Percentiles rank a stretch among this genome's conserved stretches.
Evolutionary conservation across 495 filamentous ascomycete genomes (phyloP).

Genomic region (Hypomontagnella submonticulosa): DNA sequence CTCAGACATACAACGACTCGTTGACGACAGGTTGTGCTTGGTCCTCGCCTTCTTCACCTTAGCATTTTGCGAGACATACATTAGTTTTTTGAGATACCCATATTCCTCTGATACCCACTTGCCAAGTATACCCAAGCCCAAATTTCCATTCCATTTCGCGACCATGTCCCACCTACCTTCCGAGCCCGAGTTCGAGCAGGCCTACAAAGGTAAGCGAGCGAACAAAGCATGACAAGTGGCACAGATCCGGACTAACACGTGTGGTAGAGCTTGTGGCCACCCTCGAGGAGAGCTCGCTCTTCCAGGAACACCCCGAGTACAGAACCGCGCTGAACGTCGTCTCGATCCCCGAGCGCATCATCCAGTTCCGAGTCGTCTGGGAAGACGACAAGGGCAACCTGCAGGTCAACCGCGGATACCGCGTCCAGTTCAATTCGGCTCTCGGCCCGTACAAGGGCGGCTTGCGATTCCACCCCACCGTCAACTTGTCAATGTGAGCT

Average conservation of each 20-base stretch:
- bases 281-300: slow-evolving; percentile 92
- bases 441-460: slow-evolving; percentile 99
- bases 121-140: slow-evolving; percentile 5
- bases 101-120: slow-evolving; percentile 23
- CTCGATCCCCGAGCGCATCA: slow-evolving; percentile 92
- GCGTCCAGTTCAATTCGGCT: slow-evolving; percentile 98
- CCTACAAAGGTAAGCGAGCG: slow-evolving; percentile 81
- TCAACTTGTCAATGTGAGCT: slow-evolving; percentile 86
- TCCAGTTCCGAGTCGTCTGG: slow-evolving; percentile 98
- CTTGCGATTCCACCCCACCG: slow-evolving; percentile 92
- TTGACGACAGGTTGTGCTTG: slow-evolving; percentile 4
- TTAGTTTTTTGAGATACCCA: slow-evolving; percentile 22
- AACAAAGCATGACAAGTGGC: background rate
- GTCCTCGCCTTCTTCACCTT: slow-evolving; percentile 6
- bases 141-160: slow-evolving; percentile 21
- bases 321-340: slow-evolving; percentile 87
- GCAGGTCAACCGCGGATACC: slow-evolving; percentile 95
- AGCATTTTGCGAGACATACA: slow-evolving; percentile 15
- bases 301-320: slow-evolving; percentile 94
- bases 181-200: slow-evolving; percentile 99
- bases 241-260: slow-evolving; percentile 16
- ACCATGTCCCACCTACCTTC: slow-evolving; percentile 84
- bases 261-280: slow-evolving; percentile 87
- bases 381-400: slow-evolving; percentile 90
- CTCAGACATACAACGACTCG: slow-evolving; percentile 6